phyloP scores from a whole-genome alignment of 2,329 filamentous ascomycete species.

The Scedosporium boydii region DNA sequence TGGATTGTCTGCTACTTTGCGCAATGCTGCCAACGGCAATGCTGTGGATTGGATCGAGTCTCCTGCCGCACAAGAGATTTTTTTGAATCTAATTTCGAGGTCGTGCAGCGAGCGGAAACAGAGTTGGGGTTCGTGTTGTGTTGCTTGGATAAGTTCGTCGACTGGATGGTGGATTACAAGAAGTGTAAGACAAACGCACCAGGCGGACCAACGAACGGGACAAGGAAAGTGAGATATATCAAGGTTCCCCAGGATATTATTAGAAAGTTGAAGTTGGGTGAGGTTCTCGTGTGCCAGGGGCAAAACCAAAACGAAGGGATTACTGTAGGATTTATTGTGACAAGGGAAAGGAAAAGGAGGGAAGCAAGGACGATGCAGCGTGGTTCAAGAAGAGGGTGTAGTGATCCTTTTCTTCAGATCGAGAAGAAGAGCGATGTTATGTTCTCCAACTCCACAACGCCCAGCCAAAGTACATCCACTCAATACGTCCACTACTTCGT shows the following conservation, averaged over 20 bases:
- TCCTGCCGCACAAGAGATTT: not conserved
- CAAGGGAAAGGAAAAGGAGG: not conserved
- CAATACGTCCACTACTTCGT: too few species aligned
- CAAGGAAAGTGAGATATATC: not conserved
- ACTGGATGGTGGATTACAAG: not conserved
- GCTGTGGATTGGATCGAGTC: not conserved
- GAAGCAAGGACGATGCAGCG: not conserved
- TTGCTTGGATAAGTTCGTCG: not conserved
- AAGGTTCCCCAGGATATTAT: not conserved
- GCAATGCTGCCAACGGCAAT: not conserved
- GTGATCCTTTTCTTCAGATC: not conserved
- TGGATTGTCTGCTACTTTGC: not conserved
- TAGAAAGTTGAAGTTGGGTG: not conserved
- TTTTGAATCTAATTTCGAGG: not conserved
- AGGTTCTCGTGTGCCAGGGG: not conserved
- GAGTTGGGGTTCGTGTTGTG: not conserved
- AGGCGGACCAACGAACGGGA: not conserved
- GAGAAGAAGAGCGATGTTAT: not conserved
- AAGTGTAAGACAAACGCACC: slow-evolving; percentile 1
- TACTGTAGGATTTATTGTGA: not conserved
- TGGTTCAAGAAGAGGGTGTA: not conserved
- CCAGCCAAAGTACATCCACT: not conserved
- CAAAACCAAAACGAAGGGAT: not conserved
- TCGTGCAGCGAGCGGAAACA: not conserved
- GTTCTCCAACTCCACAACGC: not conserved